phyloP scores from a whole-genome alignment of 257 asterid genomes.

The Solanum medicagineum region DNA sequence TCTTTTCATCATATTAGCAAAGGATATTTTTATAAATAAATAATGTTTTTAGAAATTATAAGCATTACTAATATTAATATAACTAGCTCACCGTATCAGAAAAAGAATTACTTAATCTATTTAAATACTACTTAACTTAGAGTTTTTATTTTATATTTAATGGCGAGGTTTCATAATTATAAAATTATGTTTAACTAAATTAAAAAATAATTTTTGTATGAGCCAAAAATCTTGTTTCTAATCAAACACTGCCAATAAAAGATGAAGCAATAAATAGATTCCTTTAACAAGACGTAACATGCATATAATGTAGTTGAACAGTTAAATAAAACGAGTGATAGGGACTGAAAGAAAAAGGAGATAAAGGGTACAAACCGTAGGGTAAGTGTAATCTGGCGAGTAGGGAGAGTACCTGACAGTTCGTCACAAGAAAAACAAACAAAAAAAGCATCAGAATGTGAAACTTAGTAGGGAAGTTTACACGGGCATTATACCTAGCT shows the following conservation, averaged over 20 bases:
- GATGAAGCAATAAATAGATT: not conserved
- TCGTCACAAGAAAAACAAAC: not conserved
- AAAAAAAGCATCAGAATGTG: not conserved
- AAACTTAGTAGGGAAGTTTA: not conserved
- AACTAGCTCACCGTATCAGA: no score
- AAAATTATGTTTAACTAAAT: not conserved
- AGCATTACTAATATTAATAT: no score
- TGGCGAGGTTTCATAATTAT: not conserved
- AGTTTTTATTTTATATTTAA: not conserved
- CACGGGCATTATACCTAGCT: not conserved
- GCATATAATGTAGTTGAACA: not conserved
- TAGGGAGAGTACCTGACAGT: constrained; percentile 77
- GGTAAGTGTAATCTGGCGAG: constrained; percentile 59
- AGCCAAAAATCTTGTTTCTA: no score
- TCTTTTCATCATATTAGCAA: no score
- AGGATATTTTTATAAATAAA: no score
- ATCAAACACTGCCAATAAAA: not conserved
- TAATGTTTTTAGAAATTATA: no score
- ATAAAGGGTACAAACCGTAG: constrained; percentile 54
- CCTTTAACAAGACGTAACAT: not conserved
- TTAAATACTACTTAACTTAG: not conserved
- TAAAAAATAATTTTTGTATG: not conserved
- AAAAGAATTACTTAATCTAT: no score
- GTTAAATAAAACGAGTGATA: not conserved
- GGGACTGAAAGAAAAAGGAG: not conserved